Base-by-base conservation (phyloP, 1,139 yeast genomes). In the Protomyces arabidopsidicola region DNA sequence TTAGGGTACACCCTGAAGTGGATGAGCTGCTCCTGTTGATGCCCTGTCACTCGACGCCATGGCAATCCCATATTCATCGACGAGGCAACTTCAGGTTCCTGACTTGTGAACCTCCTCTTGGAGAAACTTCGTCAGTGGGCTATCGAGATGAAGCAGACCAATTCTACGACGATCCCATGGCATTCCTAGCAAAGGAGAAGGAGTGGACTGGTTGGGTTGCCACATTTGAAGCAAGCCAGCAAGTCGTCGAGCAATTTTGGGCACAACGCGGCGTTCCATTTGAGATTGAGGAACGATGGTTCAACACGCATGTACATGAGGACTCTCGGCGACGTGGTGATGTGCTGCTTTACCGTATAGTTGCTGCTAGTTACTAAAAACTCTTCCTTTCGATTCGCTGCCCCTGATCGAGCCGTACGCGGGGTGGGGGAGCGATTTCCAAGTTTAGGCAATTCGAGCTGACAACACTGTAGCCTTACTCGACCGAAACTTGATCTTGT, bases 11-110 rank as follows among this genome's bases (percentile, higher is more conserved):
- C 22, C 75, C 79, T 0, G 69, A 72, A 1, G 78, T 83, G 3
- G 68, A 74, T 0, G 80, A 38, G 27, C 77, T 90, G 52, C 96
- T 96, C 0, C 87, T 93, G 69, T 74, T 95, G 20, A 89, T 91
- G 72, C 98, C 99, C 0, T 95, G 98, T 71, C 98, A 95, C 73
- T 91, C 98, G 0, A 91, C 98, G 0, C 98, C 98, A 2, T 89
- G 96, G 87, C 97, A 90, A 71, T 83, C 95, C 45, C 85, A 87
- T 71, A 75, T 95, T 53, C 97, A 90, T 18, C 73, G 83, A 2
- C 74, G 76, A 8, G 75, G 83, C 34, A 27, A 48, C 12, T 60
- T 53, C 2, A 88, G 97, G 96, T 86, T 87, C 66, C 77, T 95
- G 50, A 84, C 96, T 0, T 95, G 99, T 73, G 95, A 90, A 67